These are phyloP conservation scores for Microascus cirrosus DNA, from an alignment of 2,329 filamentous ascomycete species.

Conservation along the genomic window DNA sequence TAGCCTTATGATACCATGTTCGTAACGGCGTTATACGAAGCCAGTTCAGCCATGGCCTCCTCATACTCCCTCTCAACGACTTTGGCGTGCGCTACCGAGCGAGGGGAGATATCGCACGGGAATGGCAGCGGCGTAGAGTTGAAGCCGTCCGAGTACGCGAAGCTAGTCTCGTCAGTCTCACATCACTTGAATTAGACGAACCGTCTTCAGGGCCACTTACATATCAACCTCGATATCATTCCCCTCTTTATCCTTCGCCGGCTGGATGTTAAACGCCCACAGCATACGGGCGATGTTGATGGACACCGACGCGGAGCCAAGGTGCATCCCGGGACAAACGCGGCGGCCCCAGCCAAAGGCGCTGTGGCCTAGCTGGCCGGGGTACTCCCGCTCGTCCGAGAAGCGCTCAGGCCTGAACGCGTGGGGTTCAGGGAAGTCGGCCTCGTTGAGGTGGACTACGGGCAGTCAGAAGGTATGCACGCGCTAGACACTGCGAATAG, in stretches of 20 bases:
- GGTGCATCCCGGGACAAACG: slow-evolving; percentile 32
- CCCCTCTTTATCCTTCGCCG: slow-evolving; percentile 16
- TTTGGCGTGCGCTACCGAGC: slow-evolving; percentile 17
- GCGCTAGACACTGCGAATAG: neutral
- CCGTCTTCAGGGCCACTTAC: slow-evolving; percentile 13
- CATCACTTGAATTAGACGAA: neutral
- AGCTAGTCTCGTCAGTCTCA: slow-evolving; percentile 12
- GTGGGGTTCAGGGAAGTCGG: slow-evolving; percentile 26
- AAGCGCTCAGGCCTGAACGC: slow-evolving; percentile 25
- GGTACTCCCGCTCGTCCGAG: slow-evolving; percentile 20
- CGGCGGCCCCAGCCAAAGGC: slow-evolving; percentile 29
- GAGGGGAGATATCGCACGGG: slow-evolving; percentile 22
- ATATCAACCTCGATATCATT: slow-evolving; percentile 24
- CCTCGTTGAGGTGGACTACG: slow-evolving; percentile 26
- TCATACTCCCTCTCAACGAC: slow-evolving; percentile 20
- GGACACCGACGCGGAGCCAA: slow-evolving; percentile 37
- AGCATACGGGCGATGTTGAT: slow-evolving; percentile 34
- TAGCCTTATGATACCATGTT: neutral
- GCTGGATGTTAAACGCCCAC: slow-evolving; percentile 37
- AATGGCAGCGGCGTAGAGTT: slow-evolving; percentile 29
- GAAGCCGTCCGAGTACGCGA: slow-evolving; percentile 28
- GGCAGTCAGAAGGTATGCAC: neutral
- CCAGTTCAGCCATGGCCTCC: slow-evolving; percentile 9
- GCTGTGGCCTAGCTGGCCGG: slow-evolving; percentile 23
- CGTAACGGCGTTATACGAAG: neutral